Base-by-base conservation (phyloP, 2,329 filamentous ascomycete species). In the Gnomoniopsis smithogilvyi region DNA sequence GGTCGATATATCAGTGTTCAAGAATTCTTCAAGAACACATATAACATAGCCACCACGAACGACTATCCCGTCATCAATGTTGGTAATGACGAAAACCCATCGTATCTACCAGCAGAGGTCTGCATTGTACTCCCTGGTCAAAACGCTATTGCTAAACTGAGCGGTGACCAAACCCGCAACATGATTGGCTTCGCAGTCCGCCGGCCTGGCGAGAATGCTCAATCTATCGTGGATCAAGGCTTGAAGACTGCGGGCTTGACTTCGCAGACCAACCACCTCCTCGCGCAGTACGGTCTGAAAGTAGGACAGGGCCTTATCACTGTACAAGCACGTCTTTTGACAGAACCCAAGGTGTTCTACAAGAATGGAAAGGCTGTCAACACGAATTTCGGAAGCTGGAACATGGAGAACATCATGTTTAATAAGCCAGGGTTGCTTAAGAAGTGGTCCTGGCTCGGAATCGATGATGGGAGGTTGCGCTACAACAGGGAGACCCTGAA, bases 111-210 rank as follows among this genome's bases (percentile, higher is more conserved):
- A 0, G 71, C 77, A 0, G 79, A 89, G 65, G 76, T 84, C 4
- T 88, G 84, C 67, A 56, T 67, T 0, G 79, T 90, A 2, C 60
- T 81, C 3, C 76, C 80, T 6, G 85, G 85, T 0, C 85, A 89
- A 67, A 71, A 76, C 0, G 80, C 80, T 30, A 77, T 74, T 8
- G 68, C 73, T 2, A 62, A 61, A 61, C 75, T 90, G 6, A 74
- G 70, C 21, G 72, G 78, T 0, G 64, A 70, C 0, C 84, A 89
- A 65, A 87, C 84, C 0, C 69, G 74, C 1, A 63, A 76, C 1
- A 88, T 90, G 85, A 81, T 89, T 45, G 68, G 65, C 0, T 87
- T 88, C 65, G 85, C 87, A 6, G 83, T 85, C 19, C 77, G 82
- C 15, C 70, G 66, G 2, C 87, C 87, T 0, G 73, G 71, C 3